Evolutionary conservation across 208 protist species (phyloP), one percentile per base, ranked within the genome.

Genomic region (Wallacemonas collosoma): DNA sequence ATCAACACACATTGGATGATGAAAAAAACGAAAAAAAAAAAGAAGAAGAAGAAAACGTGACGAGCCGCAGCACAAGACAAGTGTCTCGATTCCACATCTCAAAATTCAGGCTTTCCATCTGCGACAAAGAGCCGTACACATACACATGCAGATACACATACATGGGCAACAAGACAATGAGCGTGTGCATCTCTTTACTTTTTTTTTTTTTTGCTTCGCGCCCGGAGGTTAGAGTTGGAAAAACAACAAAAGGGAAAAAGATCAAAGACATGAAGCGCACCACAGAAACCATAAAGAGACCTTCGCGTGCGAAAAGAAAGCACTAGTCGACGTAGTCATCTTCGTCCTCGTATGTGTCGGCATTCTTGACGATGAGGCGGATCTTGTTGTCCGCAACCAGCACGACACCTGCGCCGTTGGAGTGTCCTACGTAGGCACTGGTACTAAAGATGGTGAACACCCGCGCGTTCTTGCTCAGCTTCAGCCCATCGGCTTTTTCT

Each of bases 361-460:
- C 88, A 55, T 80, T 89, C 79, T 98, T 98, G 58, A 97, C 88
- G 43, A 98, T 95, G 14, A 98, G 80, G 3, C 91, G 89, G 38
- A 97, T 97, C 70, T 89, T 95, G 5, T 85, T 83, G 61, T 96
- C 90, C 14, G 88, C 88, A 12, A 98, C 93, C 14, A 97, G 77
- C 63, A 98, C 91, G 41, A 96, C 91, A 40, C 93, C 95, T 3
- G 93, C 95, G 17, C 92, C 90, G 75, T 98, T 98, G 48, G 93
- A 80, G 68, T 97, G 91, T 3, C 95, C 95, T 5, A 95, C 88
- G 69, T 98, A 98, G 51, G 95, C 88, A 60, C 91, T 94, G 6
- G 94, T 96, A 77, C 94, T 97, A 51, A 98, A 98, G 65, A 98
- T 96, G 15, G 95, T 98, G 69, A 98, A 92, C 7, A 97, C 91